Percentiles rank a stretch among this genome's conserved stretches.
phyloP scores from a whole-genome alignment of 306 rosid genomes.

The Mucuna pruriens region DNA sequence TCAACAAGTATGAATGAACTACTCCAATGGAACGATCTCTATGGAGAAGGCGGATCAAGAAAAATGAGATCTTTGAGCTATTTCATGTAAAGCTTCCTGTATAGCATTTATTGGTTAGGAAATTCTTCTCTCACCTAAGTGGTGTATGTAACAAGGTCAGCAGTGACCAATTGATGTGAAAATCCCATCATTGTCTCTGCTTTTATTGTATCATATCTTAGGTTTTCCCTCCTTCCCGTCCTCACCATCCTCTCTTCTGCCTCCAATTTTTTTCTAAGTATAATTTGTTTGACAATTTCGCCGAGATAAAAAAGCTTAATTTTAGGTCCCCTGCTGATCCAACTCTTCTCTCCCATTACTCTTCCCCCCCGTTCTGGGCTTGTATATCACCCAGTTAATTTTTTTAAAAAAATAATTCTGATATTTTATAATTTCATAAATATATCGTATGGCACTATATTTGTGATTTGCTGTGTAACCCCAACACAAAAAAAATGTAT shows the following conservation, averaged over 20 bases:
- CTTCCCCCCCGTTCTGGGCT: background rate
- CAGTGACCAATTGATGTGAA: constrained; percentile 31
- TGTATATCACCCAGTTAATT: constrained; percentile 36
- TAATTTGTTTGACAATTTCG: constrained; percentile 22
- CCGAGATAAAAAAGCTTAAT: constrained; percentile 34
- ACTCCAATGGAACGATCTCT: constrained; percentile 89
- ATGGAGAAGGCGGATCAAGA: constrained; percentile 97
- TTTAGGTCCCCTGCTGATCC: constrained; percentile 28
- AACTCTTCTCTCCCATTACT: background rate
- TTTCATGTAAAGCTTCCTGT: constrained; percentile 80
- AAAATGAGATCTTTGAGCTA: constrained; percentile 81
- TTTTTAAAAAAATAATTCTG: constrained; percentile 34
- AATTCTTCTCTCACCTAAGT: constrained; percentile 46
- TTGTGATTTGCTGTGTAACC: background rate
- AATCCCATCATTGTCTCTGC: constrained; percentile 21
- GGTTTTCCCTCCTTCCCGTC: constrained; percentile 19
- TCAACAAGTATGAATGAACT: constrained; percentile 87
- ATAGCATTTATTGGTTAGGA: constrained; percentile 57
- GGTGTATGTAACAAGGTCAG: constrained; percentile 38
- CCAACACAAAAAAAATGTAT: no score
- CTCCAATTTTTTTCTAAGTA: constrained; percentile 33
- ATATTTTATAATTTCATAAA: constrained; percentile 5
- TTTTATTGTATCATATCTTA: constrained; percentile 38
- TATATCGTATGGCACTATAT: background rate
- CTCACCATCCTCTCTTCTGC: background rate